phyloP scores from a whole-genome alignment of 2,329 filamentous ascomycete species.

The Botrytis deweyae region DNA sequence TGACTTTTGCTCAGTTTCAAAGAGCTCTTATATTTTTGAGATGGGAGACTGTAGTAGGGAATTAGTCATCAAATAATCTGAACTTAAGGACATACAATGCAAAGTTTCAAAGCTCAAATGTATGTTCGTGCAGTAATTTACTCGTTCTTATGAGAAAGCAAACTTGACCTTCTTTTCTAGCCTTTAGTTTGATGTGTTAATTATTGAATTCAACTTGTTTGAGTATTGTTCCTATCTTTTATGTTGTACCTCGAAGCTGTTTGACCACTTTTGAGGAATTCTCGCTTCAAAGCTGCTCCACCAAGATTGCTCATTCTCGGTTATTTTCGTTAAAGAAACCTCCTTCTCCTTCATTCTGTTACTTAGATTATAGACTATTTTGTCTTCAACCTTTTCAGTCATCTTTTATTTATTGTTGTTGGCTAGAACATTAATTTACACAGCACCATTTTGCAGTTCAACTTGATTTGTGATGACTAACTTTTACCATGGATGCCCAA shows the following conservation, averaged over 20 bases:
- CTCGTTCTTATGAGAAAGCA: not conserved
- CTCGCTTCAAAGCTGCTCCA: not conserved
- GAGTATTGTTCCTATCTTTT: not conserved
- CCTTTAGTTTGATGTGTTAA: rapidly evolving
- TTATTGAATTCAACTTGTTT: not conserved
- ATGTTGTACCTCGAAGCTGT: not conserved
- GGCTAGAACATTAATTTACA: not conserved
- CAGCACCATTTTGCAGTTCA: not conserved
- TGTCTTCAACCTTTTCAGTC: rapidly evolving
- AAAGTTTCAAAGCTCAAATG: too few relatives aligned
- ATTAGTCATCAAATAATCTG: not conserved
- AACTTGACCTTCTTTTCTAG: not conserved
- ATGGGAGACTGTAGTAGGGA: not conserved
- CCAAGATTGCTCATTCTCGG: not conserved
- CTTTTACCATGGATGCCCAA: not conserved
- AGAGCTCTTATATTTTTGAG: too few relatives aligned
- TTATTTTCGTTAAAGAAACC: not conserved
- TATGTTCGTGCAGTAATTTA: not conserved
- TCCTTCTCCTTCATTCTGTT: not conserved
- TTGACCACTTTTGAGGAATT: not conserved
- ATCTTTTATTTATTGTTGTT: not conserved
- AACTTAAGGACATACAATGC: too few relatives aligned
- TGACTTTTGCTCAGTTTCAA: rapidly evolving
- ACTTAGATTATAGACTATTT: rapidly evolving
- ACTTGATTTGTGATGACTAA: not conserved